Base-by-base conservation (phyloP, 805 yeast species). In the Ogataea methanolica region DNA sequence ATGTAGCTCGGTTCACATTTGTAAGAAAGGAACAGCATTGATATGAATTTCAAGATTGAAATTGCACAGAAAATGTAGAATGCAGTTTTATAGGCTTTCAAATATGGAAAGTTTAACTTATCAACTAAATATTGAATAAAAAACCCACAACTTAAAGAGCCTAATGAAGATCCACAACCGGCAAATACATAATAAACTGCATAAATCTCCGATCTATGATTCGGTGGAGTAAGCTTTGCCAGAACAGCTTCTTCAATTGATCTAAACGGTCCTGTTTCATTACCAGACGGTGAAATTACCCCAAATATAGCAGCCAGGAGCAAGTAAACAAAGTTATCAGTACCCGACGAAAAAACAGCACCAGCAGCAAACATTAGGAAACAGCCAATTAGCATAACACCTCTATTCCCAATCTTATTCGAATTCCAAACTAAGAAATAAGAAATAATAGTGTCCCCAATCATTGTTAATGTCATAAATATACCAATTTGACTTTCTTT, bases 181-280 rank as follows among this genome's bases (percentile, higher is more conserved):
- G 87, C 83, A 40, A 84, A 68, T 26, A 87, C 64, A 35, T 86
- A 83, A 60, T 88, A 88, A 55, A 83, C 70, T 0, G 94, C 94
- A 69, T 81, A 88, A 2, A 88, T 70, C 53, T 81, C 87, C 1
- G 95, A 83, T 41, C 95, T 71, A 47, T 76, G 78, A 45, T 70
- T 70, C 35, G 74, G 75, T 0, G 84, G 81, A 0, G 95, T 84
- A 52, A 89, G 67, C 63, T 87, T 92, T 0, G 96, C 94, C 43
- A 89, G 72, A 36, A 87, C 76, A 1, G 92, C 82, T 60, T 88
- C 96, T 62, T 89, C 96, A 29, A 89, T 81, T 0, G 94, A 80
- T 59, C 86, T 84, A 65, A 89, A 89, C 0, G 96, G 96, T 0
- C 96, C 96, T 0, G 91, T 88, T 59, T 89, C 96, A 58, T 84